Conservation (phyloP, 768 basidiomycete species). For the Phanerodontia chrysosporium region DNA sequence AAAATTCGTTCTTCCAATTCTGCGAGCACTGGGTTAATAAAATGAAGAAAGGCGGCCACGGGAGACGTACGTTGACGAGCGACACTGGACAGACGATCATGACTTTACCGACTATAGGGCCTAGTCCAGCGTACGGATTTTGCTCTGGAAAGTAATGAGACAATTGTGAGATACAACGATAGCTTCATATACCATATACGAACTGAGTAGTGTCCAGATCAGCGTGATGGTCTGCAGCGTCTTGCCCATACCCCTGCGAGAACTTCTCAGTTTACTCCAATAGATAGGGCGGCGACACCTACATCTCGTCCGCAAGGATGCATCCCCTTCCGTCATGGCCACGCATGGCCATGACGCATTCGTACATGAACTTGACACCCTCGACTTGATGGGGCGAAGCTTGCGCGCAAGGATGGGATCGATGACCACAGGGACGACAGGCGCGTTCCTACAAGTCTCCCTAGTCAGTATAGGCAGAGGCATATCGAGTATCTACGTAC, state of each 20-base stretch:
- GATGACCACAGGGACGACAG: constrained; percentile 79
- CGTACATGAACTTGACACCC: constrained; percentile 89
- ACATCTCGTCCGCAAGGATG: constrained; percentile 98
- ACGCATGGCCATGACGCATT: constrained; percentile 92
- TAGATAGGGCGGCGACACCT: constrained; percentile 10
- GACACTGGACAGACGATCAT: constrained; percentile 94
- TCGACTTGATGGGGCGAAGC: constrained; percentile 90
- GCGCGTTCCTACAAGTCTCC: constrained; percentile 43
- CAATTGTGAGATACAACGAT: background rate
- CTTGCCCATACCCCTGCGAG: constrained; percentile 90
- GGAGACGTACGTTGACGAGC: constrained; percentile 68
- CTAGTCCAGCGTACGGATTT: constrained; percentile 64
- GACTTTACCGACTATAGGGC: constrained; percentile 67
- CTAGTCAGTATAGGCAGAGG: background rate
- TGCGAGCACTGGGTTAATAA: constrained; percentile 26
- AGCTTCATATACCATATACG: constrained; percentile 22
- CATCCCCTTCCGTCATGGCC: constrained; percentile 85
- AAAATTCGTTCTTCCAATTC: constrained; percentile 96
- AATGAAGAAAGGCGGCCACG: background rate
- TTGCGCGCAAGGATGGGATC: constrained; percentile 78
- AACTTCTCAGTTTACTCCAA: constrained; percentile 10
- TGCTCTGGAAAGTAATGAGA: constrained; percentile 50
- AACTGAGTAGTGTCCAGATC: constrained; percentile 89
- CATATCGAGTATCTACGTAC: constrained; percentile 32
- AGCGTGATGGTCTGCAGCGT: constrained; percentile 92